A percentile compares a stretch with the other conserved stretches of the same genome.
phyloP scores from a whole-genome alignment of 768 basidiomycete genomes.

The Daedaleopsis sinensis region DNA sequence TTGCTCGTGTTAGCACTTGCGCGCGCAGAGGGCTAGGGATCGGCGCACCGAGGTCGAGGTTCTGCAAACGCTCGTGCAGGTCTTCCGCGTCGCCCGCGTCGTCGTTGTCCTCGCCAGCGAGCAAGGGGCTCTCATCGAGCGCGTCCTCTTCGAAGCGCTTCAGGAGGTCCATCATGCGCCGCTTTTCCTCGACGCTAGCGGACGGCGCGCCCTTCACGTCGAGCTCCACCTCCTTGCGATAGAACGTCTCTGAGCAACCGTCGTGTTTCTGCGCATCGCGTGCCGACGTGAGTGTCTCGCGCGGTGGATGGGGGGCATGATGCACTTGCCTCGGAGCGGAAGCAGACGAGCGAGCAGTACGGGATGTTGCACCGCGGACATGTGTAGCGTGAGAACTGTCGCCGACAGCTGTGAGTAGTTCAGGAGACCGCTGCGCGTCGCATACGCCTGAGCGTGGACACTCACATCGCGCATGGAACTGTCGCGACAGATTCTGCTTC shows the following conservation, averaged over 20 bases:
- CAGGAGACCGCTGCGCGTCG: conserved; percentile 3
- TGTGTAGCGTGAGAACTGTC: conserved; percentile 78
- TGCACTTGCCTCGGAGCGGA: conserved; percentile 64
- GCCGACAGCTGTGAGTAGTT: conserved; percentile 56
- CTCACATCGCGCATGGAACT: conserved; percentile 29
- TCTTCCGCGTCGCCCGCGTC: conserved; percentile 45
- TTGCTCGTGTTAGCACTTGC: not conserved
- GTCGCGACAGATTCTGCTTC: conserved; percentile 19
- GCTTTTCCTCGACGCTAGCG: conserved; percentile 57
- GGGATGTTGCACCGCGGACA: conserved; percentile 81
- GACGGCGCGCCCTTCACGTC: conserved; percentile 62
- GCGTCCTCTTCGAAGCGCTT: conserved; percentile 72
- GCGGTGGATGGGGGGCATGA: too few relatives aligned
- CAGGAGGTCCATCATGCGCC: conserved; percentile 69
- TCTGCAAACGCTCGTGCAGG: conserved; percentile 53
- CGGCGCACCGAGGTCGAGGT: conserved; percentile 63
- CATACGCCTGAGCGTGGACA: not conserved
- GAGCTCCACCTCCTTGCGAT: conserved; percentile 69
- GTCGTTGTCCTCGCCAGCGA: conserved; percentile 36
- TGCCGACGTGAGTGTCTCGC: not conserved
- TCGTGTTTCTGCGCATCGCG: conserved; percentile 51
- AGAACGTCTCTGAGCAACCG: conserved; percentile 82
- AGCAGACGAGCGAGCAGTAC: conserved; percentile 82
- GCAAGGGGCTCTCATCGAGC: conserved; percentile 35
- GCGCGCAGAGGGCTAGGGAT: not conserved